Conservation (phyloP, 164 flowering plant species). For the Houttuynia cordata region DNA sequence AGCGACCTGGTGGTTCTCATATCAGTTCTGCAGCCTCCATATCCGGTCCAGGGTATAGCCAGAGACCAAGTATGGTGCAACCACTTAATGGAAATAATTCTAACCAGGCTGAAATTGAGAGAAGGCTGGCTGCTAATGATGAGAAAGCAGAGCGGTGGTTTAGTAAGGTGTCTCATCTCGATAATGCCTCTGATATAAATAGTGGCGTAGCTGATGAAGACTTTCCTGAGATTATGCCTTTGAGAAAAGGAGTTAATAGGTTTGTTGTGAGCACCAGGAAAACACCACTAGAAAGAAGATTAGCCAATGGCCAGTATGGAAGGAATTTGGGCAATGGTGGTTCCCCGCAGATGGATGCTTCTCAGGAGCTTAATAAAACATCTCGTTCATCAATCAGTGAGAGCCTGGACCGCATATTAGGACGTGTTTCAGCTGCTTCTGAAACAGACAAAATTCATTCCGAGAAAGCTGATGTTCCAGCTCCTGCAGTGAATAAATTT, state of each 20-base stretch:
- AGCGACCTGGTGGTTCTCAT: conserved; percentile 40
- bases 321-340: conserved; percentile 27
- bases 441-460: conserved; percentile 2
- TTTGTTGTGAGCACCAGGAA: conserved; percentile 70
- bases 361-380: conserved; percentile 6
- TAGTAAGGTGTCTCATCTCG: conserved; percentile 53
- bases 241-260: conserved; percentile 60
- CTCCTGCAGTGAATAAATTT: conserved; percentile 4
- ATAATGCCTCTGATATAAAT: conserved; percentile 31
- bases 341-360: conserved; percentile 10
- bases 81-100: conserved; percentile 14
- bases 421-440: conserved; percentile 24
- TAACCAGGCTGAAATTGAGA: conserved; percentile 23
- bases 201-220: conserved; percentile 42
- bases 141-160: conserved; percentile 63
- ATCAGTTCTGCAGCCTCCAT: conserved; percentile 7
- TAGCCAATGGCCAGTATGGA: conserved; percentile 32
- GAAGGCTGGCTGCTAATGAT: conserved; percentile 40
- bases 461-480: conserved; percentile 1
- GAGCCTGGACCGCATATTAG: conserved; percentile 36
- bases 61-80: not conserved
- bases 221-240: conserved; percentile 66
- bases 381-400: conserved; percentile 14
- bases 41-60: conserved; percentile 13
- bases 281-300: conserved; percentile 58